Base-by-base conservation (phyloP, 345 rosid species). In the Pistacia integerrima region DNA sequence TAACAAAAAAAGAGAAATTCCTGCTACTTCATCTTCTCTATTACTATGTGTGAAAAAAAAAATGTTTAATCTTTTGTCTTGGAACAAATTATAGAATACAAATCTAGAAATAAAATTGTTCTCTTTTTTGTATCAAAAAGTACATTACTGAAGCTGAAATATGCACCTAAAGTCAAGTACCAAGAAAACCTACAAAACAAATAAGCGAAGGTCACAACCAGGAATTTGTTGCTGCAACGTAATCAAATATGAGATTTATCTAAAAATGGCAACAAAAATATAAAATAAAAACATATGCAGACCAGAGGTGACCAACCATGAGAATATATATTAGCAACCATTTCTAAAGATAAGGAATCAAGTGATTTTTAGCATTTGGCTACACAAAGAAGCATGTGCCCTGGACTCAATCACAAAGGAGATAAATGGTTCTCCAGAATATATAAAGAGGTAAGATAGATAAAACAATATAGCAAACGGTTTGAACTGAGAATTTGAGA, bases 101-200 rank as follows among this genome's bases (percentile, higher is more conserved):
- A 52, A 48, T 49, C 65, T 76, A 57, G 28, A 69, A 55, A 54
- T 72, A 67, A 63, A 64, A 6, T 46, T 49, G 10, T 67, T 13
- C 49, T 17, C 4, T 13, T 17, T 41, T 66, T 38, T 11, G 28
- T 28, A n/a, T 77, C 71, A 60, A 20, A 10, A 77, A 60, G 22
- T 60, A 38, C 48, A 71, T 69, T 7, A 59, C 65, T 69, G 69
- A 74, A 60, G 9, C 80, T 54, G 69, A 60, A 77, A 59, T 3
- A 80, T 51, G 75, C 58, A 78, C 44, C 71, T 52, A 14, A 64
- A 48, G 25, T 68, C 60, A 14, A 51, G 52, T 20, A 46, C 67
- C 73, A 70, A 67, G 30, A 78, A 72, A 73, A 64, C 83, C 83
- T 85, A 83, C 65, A 51, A 8, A 62, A 69, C 16, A 66, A 17